Conservation (phyloP, 192 early-diverging fungal genomes). For the Oehlia diaphana region DNA sequence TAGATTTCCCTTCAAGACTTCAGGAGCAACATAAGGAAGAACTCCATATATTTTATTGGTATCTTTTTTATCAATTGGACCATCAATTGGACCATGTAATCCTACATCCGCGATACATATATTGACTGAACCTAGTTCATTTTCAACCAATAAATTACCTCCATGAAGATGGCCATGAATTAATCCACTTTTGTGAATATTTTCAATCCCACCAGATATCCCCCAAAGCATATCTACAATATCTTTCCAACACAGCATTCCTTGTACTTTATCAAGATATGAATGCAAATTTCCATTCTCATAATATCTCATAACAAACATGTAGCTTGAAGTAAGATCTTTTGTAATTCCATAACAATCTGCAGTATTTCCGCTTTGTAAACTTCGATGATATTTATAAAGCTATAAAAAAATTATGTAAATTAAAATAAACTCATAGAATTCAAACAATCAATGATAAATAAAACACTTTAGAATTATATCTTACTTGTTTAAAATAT, state of each 20-base stretch:
- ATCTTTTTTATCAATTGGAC: not conserved
- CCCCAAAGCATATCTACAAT: not conserved
- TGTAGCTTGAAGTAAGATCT: not conserved
- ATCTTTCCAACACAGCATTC: slow-evolving; percentile 3
- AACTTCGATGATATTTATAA: not conserved
- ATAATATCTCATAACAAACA: not conserved
- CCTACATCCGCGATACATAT: slow-evolving; percentile 16
- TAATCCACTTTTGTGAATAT: slow-evolving; percentile 1
- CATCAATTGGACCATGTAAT: not conserved
- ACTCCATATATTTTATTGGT: slow-evolving; percentile 28
- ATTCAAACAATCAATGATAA: too few species aligned
- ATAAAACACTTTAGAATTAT: too few species aligned
- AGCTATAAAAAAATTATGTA: not conserved
- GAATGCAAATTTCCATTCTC: not conserved
- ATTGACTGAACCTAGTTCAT: not conserved
- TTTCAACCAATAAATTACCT: slow-evolving; percentile 12
- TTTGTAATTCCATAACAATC: not conserved
- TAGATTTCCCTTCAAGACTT: slow-evolving; percentile 18
- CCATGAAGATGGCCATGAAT: slow-evolving; percentile 9
- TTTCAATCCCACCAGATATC: too few species aligned
- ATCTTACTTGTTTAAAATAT: not conserved
- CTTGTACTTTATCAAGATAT: not conserved
- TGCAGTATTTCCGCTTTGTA: not conserved
- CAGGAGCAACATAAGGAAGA: slow-evolving; percentile 39
- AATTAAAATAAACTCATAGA: not conserved